phyloP scores from a whole-genome alignment of 2,329 filamentous ascomycete species.

The Aureobasidium sp. region DNA sequence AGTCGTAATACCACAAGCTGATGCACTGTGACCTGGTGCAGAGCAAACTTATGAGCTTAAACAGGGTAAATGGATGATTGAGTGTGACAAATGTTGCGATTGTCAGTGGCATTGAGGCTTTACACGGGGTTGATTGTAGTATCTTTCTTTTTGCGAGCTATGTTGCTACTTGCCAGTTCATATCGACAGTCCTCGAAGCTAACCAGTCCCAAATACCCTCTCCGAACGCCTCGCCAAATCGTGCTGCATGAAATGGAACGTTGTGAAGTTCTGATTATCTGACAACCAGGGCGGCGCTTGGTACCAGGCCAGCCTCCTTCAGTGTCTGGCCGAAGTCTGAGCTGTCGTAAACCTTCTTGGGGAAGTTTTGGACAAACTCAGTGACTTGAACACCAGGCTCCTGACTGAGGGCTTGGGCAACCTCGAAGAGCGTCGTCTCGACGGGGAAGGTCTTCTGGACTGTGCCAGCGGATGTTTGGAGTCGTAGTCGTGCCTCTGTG shows the following conservation, averaged over 20 bases:
- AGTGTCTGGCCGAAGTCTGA: slow-evolving; percentile 81
- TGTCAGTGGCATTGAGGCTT: background rate
- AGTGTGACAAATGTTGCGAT: background rate
- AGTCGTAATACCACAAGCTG: background rate
- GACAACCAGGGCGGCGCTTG: slow-evolving; percentile 83
- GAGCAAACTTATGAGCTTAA: background rate
- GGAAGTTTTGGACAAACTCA: slow-evolving; percentile 81
- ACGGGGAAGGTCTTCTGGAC: slow-evolving; percentile 82
- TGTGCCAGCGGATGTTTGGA: slow-evolving; percentile 70
- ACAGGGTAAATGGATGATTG: background rate
- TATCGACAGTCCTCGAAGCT: background rate
- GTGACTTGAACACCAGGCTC: slow-evolving; percentile 65
- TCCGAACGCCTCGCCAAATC: slow-evolving; percentile 4
- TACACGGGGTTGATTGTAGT: background rate
- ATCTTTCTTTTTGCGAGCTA: background rate
- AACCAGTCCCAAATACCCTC: background rate
- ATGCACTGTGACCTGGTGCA: background rate
- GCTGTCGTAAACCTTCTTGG: slow-evolving; percentile 66
- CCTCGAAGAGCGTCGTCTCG: slow-evolving; percentile 87
- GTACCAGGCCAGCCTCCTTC: slow-evolving; percentile 84
- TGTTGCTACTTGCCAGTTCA: background rate
- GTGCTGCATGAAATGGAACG: background rate
- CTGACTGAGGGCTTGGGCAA: slow-evolving; percentile 66
- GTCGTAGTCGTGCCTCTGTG: slow-evolving; percentile 70
- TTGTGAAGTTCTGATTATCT: slow-evolving; percentile 28